phyloP scores from a whole-genome alignment of 2,329 filamentous ascomycete genomes.

The Metarhizium brunneum region DNA sequence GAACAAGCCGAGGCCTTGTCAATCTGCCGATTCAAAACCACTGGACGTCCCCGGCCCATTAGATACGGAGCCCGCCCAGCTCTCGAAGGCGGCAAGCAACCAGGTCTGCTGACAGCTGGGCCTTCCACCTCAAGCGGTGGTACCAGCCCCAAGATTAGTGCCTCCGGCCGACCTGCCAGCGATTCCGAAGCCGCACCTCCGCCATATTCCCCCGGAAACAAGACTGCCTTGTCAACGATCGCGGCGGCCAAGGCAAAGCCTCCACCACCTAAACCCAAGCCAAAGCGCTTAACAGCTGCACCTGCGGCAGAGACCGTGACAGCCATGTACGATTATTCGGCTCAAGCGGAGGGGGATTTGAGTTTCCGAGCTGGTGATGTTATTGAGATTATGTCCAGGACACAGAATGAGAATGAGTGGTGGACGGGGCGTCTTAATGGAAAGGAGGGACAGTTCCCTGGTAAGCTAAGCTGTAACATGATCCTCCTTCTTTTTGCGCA shows the following conservation, averaged over 20 bases:
- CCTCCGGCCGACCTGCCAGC: conserved; percentile 24
- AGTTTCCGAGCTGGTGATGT: conserved; percentile 82
- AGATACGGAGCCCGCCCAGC: conserved; percentile 50
- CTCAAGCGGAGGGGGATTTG: conserved; percentile 87
- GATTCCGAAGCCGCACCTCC: conserved; percentile 54
- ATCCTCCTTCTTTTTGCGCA: not conserved
- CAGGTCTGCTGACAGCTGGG: conserved; percentile 43
- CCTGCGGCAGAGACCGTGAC: conserved; percentile 70
- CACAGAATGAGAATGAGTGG: conserved; percentile 94
- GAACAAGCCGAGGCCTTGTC: conserved; percentile 73
- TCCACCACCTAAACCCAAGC: conserved; percentile 70
- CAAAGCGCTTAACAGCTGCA: conserved; percentile 57
- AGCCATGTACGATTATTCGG: conserved; percentile 91
- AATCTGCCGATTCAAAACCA: conserved; percentile 88
- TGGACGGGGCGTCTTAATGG: conserved; percentile 79
- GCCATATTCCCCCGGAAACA: conserved; percentile 52
- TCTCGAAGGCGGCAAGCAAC: conserved; percentile 37
- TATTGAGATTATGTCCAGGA: conserved; percentile 79
- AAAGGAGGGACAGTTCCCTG: conserved; percentile 86
- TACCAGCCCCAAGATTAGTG: conserved; percentile 20
- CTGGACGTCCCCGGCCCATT: conserved; percentile 55
- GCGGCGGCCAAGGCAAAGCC: conserved; percentile 56
- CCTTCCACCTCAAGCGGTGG: conserved; percentile 7
- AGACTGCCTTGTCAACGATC: conserved; percentile 32
- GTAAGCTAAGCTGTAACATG: conserved; percentile 38